phyloP scores from a whole-genome alignment of 2,329 filamentous ascomycete genomes.

The Penicillium glabrum region DNA sequence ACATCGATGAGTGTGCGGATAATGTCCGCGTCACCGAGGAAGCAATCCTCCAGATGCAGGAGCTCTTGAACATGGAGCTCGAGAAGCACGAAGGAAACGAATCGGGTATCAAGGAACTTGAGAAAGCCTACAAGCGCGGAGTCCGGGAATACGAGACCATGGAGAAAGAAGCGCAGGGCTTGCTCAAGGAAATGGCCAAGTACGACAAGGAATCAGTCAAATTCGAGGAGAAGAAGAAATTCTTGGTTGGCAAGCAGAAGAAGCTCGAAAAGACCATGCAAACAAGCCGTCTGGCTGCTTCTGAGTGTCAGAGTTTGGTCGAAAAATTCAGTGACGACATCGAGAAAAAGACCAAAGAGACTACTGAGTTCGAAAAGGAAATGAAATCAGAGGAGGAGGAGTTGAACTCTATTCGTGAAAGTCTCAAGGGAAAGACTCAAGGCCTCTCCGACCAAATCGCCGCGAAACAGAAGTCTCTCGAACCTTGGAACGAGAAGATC shows the following conservation, averaged over 20 bases:
- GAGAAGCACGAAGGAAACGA: slow-evolving; percentile 90
- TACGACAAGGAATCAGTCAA: slow-evolving; percentile 97
- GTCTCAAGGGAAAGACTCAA: slow-evolving; percentile 92
- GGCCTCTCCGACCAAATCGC: slow-evolving; percentile 90
- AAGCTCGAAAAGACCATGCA: slow-evolving; percentile 88
- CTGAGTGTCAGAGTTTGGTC: slow-evolving; percentile 74
- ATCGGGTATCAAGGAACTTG: slow-evolving; percentile 83
- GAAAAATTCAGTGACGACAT: slow-evolving; percentile 78
- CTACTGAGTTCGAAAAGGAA: slow-evolving; percentile 70
- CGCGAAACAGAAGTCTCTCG: slow-evolving; percentile 85
- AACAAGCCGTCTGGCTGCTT: slow-evolving; percentile 70
- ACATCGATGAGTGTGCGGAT: slow-evolving; percentile 82
- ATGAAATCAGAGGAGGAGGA: slow-evolving; percentile 79
- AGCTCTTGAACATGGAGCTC: slow-evolving; percentile 79
- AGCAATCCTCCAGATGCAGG: slow-evolving; percentile 85
- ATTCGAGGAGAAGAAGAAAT: slow-evolving; percentile 96
- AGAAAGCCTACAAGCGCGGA: slow-evolving; percentile 80
- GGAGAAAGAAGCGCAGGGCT: slow-evolving; percentile 75
- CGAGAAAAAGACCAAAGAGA: slow-evolving; percentile 71
- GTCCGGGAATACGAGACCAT: slow-evolving; percentile 78
- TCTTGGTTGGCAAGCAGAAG: slow-evolving; percentile 84
- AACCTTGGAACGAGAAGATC: slow-evolving; percentile 96
- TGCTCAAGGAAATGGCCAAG: slow-evolving; percentile 84
- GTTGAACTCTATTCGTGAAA: slow-evolving; percentile 77
- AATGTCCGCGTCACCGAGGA: slow-evolving; percentile 88